These are phyloP conservation scores for Curvularia sp. DNA, from an alignment of 2,329 filamentous ascomycete species.

Conservation along the genomic window DNA sequence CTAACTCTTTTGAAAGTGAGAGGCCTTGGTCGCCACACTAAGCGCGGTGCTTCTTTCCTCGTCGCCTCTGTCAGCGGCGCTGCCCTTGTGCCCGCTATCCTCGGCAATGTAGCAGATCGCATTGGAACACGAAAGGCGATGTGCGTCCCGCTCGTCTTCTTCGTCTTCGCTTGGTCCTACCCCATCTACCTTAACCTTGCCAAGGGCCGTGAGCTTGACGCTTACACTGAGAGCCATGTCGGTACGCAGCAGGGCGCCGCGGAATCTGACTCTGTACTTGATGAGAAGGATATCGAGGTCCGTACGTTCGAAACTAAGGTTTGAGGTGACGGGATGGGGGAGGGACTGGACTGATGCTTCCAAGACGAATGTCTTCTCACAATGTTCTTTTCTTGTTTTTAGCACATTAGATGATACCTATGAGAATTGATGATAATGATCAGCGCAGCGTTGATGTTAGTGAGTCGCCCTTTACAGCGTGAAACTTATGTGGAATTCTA, in stretches of 20 bases:
- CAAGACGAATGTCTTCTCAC: background rate
- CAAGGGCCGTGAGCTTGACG: slow-evolving; percentile 48
- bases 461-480: no score
- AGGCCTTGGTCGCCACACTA: slow-evolving; percentile 51
- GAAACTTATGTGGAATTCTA: no score
- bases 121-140: slow-evolving; percentile 46
- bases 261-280: slow-evolving; percentile 37
- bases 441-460: background rate
- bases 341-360: background rate
- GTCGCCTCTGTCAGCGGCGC: slow-evolving; percentile 49
- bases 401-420: background rate
- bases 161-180: slow-evolving; percentile 46
- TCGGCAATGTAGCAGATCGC: slow-evolving; percentile 47
- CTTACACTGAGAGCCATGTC: slow-evolving; percentile 45
- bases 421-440: slow-evolving; percentile 1
- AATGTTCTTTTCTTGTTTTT: background rate
- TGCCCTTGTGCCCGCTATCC: slow-evolving; percentile 47
- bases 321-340: background rate
- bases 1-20: slow-evolving; percentile 24
- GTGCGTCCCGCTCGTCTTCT: slow-evolving; percentile 49
- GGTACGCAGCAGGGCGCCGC: slow-evolving; percentile 33
- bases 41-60: slow-evolving; percentile 50
- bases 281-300: slow-evolving; percentile 37
- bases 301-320: slow-evolving; percentile 26
- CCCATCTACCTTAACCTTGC: slow-evolving; percentile 48